Percentiles rank a stretch among this genome's conserved stretches.
phyloP scores from a whole-genome alignment of 345 rosid genomes.

The Aurinia saxatilis region DNA sequence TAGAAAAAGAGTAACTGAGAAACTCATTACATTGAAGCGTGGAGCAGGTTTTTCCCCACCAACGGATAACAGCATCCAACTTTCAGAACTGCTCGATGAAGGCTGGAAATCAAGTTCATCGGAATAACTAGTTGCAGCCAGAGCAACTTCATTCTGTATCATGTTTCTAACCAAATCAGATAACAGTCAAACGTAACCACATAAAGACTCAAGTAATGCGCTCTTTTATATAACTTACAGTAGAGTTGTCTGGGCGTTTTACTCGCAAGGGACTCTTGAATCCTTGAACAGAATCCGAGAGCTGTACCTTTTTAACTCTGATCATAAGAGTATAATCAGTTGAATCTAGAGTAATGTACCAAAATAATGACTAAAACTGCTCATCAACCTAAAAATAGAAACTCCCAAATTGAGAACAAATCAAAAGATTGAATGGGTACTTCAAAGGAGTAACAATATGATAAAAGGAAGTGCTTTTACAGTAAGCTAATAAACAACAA shows the following conservation, averaged over 20 bases:
- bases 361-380: background rate
- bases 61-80: conserved; percentile 75
- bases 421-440: background rate
- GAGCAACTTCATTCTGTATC: conserved; percentile 45
- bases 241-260: conserved; percentile 44
- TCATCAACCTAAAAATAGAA: conserved; percentile 15
- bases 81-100: conserved; percentile 54
- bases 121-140: conserved; percentile 37
- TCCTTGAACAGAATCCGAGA: conserved; percentile 70
- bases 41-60: conserved; percentile 76
- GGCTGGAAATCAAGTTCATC: conserved; percentile 49
- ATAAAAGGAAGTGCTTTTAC: conserved; percentile 17
- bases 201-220: background rate
- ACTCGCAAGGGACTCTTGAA: conserved; percentile 71
- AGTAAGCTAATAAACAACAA: conserved; percentile 19
- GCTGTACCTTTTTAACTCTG: conserved; percentile 96
- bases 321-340: background rate
- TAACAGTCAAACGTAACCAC: background rate
- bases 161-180: conserved; percentile 7
- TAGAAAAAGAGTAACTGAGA: background rate
- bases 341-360: background rate
- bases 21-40: conserved; percentile 60
- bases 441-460: conserved; percentile 7
- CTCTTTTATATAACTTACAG: conserved; percentile 32
- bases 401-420: background rate